phyloP scores from a whole-genome alignment of 2,329 filamentous ascomycete species.

The Trichoderma sp. region DNA sequence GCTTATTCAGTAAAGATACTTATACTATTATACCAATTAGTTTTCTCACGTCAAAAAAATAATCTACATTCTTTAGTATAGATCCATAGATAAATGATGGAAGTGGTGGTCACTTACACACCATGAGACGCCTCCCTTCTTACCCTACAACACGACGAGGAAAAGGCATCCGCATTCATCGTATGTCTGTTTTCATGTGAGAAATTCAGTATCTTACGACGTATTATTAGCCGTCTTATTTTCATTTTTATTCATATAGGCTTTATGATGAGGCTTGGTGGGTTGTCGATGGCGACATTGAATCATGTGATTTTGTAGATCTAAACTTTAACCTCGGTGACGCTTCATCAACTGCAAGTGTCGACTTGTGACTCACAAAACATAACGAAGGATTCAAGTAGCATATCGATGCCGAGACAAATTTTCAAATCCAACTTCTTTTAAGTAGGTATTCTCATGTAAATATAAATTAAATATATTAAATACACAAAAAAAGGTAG shows the following conservation, averaged over 20 bases:
- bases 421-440: rapidly evolving
- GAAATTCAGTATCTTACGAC: not conserved
- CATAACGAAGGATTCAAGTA: not conserved
- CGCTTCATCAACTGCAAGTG: not conserved
- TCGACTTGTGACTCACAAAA: not conserved
- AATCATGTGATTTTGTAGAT: conserved; percentile 18
- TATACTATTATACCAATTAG: not conserved
- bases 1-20: not conserved
- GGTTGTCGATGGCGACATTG: not conserved
- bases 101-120: not conserved
- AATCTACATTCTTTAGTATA: not conserved
- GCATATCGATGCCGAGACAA: not conserved
- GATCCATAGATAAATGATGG: not conserved
- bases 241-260: not conserved
- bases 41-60: not conserved
- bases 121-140: not conserved
- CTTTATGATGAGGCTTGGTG: not conserved
- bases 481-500: too few species aligned
- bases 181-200: not conserved
- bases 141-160: not conserved
- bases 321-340: not conserved
- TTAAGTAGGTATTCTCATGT: not conserved
- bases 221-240: not conserved
- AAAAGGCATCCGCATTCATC: not conserved
- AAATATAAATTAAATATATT: not conserved